Conservation (phyloP, 768 basidiomycete genomes). For the Artomyces pyxidatus region DNA sequence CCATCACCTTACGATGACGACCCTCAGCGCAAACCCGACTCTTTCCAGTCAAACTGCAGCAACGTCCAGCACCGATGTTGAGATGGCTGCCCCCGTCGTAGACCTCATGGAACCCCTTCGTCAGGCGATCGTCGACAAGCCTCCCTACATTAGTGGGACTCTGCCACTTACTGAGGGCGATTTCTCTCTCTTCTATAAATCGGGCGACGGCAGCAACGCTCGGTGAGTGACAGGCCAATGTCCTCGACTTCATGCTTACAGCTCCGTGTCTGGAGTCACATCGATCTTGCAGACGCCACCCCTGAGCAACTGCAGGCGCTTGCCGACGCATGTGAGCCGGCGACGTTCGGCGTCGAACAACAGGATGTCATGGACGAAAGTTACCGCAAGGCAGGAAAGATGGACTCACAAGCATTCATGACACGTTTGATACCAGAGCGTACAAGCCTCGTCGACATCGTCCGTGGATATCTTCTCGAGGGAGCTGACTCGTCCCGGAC, state of each 20-base stretch:
- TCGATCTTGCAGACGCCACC: constrained; percentile 5
- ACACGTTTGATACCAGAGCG: constrained; percentile 24
- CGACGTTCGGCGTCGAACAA: constrained; percentile 31
- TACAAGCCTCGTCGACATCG: constrained; percentile 22
- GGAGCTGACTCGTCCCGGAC: constrained; percentile 12
- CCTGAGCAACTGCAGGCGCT: constrained; percentile 21
- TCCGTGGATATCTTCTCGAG: constrained; percentile 19
- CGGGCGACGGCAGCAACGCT: not conserved
- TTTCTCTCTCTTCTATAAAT: constrained; percentile 10
- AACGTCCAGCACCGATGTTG: too few relatives aligned
- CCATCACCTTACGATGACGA: too few relatives aligned
- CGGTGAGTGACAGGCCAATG: constrained; percentile 1
- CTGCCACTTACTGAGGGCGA: constrained; percentile 1
- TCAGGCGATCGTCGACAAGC: constrained; percentile 6
- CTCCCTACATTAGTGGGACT: constrained; percentile 11
- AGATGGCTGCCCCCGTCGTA: too few relatives aligned
- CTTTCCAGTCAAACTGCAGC: too few relatives aligned
- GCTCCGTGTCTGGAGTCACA: not conserved
- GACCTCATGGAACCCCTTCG: not conserved
- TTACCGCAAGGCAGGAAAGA: constrained; percentile 39
- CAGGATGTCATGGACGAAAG: constrained; percentile 35
- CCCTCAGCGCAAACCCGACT: too few relatives aligned
- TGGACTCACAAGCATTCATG: constrained; percentile 30
- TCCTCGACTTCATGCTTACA: too few relatives aligned
- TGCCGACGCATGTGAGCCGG: constrained; percentile 28